These are phyloP conservation scores for Plasmodium inui DNA, from an alignment of 169 alveolate genomes.

Conservation along the genomic window DNA sequence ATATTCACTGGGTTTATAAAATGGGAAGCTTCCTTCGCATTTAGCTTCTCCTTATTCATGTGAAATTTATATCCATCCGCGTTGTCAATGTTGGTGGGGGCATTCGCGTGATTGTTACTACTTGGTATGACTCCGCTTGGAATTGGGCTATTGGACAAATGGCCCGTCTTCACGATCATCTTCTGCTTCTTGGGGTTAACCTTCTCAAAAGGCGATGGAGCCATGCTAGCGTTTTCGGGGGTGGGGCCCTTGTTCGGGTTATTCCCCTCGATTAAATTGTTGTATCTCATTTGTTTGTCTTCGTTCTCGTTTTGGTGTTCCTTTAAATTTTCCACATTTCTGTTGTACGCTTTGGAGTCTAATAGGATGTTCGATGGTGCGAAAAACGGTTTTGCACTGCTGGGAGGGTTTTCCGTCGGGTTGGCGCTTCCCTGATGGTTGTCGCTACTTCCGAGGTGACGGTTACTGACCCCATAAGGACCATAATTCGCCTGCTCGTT, in stretches of 20 bases:
- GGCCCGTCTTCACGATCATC: neutral
- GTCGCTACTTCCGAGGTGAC: neutral
- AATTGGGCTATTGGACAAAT: neutral
- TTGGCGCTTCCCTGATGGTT: neutral
- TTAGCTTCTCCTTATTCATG: conserved; percentile 40
- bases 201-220: neutral
- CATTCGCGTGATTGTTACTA: neutral
- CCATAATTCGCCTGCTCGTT: conserved; percentile 29
- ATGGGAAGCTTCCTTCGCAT: conserved; percentile 14
- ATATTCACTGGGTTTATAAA: conserved; percentile 19
- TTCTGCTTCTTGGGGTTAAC: conserved; percentile 16
- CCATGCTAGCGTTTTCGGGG: neutral
- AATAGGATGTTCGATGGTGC: neutral
- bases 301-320: conserved; percentile 22
- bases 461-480: neutral
- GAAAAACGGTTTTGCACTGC: conserved; percentile 9
- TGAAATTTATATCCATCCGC: conserved; percentile 7
- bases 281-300: conserved; percentile 36
- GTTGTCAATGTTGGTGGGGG: conserved; percentile 1
- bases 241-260: conserved; percentile 4
- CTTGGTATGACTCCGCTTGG: neutral
- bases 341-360: conserved; percentile 7
- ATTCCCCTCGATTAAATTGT: conserved; percentile 12
- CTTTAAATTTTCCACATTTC: conserved; percentile 17
- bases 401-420: neutral